phyloP scores from a whole-genome alignment of 495 filamentous ascomycete genomes.

The Xylaria telfairii region DNA sequence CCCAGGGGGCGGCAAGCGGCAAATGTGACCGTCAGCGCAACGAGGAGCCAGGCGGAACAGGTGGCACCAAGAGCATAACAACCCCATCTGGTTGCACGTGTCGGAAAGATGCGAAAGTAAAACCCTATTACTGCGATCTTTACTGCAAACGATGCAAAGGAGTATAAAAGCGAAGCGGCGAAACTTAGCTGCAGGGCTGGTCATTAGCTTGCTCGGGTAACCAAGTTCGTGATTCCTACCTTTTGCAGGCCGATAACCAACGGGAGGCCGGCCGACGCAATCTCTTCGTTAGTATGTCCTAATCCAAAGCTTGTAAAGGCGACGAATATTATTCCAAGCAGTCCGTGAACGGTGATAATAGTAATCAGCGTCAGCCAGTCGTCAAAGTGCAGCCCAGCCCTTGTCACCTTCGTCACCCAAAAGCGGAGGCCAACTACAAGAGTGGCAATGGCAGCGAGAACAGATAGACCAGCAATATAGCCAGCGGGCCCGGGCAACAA shows the following conservation, averaged over 20 bases:
- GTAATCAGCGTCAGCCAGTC: neutral
- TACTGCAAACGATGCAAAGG: neutral
- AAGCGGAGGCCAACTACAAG: neutral
- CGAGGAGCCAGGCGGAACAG: neutral
- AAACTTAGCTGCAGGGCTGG: neutral
- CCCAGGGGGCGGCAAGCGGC: neutral
- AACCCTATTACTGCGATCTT: neutral
- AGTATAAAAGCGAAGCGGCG: neutral
- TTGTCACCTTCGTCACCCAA: neutral
- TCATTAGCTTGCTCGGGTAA: neutral
- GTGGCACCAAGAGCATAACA: neutral
- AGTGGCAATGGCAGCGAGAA: neutral
- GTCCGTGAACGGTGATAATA: neutral
- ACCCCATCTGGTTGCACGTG: neutral
- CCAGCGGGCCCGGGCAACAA: neutral
- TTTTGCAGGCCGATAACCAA: neutral
- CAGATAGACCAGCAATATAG: neutral
- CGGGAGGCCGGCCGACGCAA: neutral
- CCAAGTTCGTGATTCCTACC: neutral
- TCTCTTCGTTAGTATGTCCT: neutral
- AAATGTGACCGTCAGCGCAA: neutral
- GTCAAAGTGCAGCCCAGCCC: neutral
- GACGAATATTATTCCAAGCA: neutral
- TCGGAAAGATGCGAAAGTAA: neutral
- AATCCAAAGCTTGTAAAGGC: neutral